Percentiles rank a stretch among this genome's conserved stretches.
phyloP scores from a whole-genome alignment of 2,329 filamentous ascomycete species.

The Xylariales sp. region DNA sequence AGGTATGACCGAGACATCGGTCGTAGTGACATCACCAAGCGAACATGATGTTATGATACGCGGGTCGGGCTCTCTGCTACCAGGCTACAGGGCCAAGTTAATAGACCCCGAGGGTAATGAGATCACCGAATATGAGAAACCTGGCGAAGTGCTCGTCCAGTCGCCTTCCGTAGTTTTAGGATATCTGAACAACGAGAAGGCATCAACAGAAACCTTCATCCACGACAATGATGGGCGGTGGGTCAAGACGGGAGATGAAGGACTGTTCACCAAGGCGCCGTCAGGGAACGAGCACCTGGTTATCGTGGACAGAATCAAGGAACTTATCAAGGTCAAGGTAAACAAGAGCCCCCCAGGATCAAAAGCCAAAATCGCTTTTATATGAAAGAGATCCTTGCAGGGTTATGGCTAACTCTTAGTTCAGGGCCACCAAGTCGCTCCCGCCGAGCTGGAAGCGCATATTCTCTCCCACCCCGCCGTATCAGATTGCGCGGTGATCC shows the following conservation, averaged over 20 bases:
- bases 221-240: slow-evolving; percentile 63
- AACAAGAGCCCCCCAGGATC: slow-evolving; percentile 1
- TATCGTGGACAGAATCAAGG: slow-evolving; percentile 69
- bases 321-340: slow-evolving; percentile 48
- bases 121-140: slow-evolving; percentile 59
- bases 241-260: slow-evolving; percentile 84
- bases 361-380: not conserved
- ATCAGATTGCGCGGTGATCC: slow-evolving; percentile 73
- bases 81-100: slow-evolving; percentile 61
- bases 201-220: slow-evolving; percentile 74
- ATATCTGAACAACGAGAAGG: slow-evolving; percentile 81
- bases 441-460: slow-evolving; percentile 77
- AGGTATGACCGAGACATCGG: slow-evolving; percentile 67
- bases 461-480: slow-evolving; percentile 72
- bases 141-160: slow-evolving; percentile 77
- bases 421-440: slow-evolving; percentile 77
- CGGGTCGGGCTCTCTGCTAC: slow-evolving; percentile 66
- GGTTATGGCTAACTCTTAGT: too few species aligned
- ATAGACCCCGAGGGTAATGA: slow-evolving; percentile 65
- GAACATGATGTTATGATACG: slow-evolving; percentile 64
- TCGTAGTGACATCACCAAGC: slow-evolving; percentile 59
- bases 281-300: slow-evolving; percentile 75
- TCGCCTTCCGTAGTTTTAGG: slow-evolving; percentile 74
- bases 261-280: slow-evolving; percentile 59
- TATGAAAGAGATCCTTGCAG: too few species aligned